Evolutionary conservation across 768 basidiomycete species (phyloP), one percentile per base, ranked within the genome.

Genomic region (Phaeotremella fagi): DNA sequence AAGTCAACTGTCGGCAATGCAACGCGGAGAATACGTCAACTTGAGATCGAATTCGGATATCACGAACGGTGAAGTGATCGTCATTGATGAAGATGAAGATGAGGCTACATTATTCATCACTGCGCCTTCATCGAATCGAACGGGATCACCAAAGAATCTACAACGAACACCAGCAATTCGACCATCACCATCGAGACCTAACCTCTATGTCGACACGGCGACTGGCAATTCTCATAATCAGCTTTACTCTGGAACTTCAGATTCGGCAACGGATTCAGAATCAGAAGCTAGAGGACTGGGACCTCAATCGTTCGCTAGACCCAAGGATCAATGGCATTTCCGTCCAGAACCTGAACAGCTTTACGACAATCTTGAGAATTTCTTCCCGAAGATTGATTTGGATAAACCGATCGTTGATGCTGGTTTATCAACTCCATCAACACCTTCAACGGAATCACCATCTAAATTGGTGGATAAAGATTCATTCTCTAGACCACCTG

Each of bases 371-470:
- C 80, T 99, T 6, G 89, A 97, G 63, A 84, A 86, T 56, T 97
- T 89, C 78, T 99, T 99, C 80, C 92, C 94, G 0, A 85, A 87
- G 60, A 88, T 95, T 69, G 91, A 97, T 67, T 82, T 98, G 44
- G 95, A 98, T 74, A 87, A 90, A 69, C 91, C 92, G 1, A 86
- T 98, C 59, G 87, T 97, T 49, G 94, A 98, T 63, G 81, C 79
- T 35, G 38, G 38, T 12, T 29, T 52, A 14, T 64, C 63, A 0
- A 65, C 65, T 6, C 66, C 68, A 18, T 63, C 61, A 1, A 67
- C 65, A 11, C 65, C 65, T 35, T 57, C 61, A 5, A 38, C 54
- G 4, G 63, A 65, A 18, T 59, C 62, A 7, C 54, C 64, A n/a
- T 47, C 55, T 1, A 48, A 36, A 14, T 18, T 24, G 29, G 15